Evolutionary conservation across 1,284 basidiomycete genomes (phyloP).

Genomic region (Cutaneotrichosporon arboriforme): DNA sequence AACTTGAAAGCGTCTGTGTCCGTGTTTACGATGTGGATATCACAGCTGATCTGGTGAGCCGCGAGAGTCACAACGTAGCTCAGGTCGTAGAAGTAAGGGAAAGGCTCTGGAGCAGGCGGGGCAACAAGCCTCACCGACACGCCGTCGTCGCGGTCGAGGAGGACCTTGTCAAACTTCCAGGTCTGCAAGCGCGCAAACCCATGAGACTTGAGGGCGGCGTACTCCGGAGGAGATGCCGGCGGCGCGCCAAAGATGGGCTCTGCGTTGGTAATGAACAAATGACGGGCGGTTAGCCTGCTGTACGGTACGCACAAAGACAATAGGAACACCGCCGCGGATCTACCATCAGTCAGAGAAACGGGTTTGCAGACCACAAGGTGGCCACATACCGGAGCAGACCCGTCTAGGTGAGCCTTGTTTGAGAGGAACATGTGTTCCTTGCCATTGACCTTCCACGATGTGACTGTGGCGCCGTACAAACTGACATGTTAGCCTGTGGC

Average conservation of each 20-base stretch:
- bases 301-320: conserved; percentile 61
- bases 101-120: conserved; percentile 56
- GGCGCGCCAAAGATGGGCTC: conserved; percentile 76
- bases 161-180: conserved; percentile 63
- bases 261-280: background rate
- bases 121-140: conserved; percentile 69
- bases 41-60: conserved; percentile 67
- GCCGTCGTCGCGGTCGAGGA: conserved; percentile 64
- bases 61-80: conserved; percentile 71
- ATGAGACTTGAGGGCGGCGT: conserved; percentile 68
- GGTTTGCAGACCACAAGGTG: background rate
- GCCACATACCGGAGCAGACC: conserved; percentile 55
- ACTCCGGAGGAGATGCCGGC: conserved; percentile 48
- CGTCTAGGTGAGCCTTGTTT: conserved; percentile 70
- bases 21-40: conserved; percentile 69
- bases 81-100: conserved; percentile 62
- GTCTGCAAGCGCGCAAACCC: conserved; percentile 71
- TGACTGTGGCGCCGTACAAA: conserved; percentile 69
- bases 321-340: conserved; percentile 74
- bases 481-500: conserved; percentile 17
- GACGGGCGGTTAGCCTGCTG: no score
- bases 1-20: conserved; percentile 57
- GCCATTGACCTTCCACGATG: conserved; percentile 50
- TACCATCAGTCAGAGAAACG: conserved; percentile 5
- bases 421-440: conserved; percentile 71